Evolutionary conservation across 2,329 filamentous ascomycete genomes (phyloP), one percentile per base, ranked within the genome.

Genomic region (Hypoxylon sp.): DNA sequence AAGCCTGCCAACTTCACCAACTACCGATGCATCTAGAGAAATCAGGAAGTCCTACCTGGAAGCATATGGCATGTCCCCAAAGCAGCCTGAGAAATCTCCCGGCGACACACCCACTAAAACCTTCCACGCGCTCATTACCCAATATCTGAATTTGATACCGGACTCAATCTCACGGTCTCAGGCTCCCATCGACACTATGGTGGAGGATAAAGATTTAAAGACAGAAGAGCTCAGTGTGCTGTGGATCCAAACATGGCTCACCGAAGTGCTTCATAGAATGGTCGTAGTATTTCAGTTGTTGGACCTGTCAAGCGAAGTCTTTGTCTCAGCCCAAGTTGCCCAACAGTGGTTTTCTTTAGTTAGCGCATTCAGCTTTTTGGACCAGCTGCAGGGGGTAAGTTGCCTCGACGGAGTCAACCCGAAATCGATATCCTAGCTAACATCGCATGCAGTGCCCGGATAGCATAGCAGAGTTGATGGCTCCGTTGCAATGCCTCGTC

Each of bases 281-380:
- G 90, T 93, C 53, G 84, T 94, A 14, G 81, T 94, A 24, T 92
- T 94, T 73, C 86, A 93, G 71, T 84, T 92, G 19, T 80, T 94
- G 35, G 90, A 92, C 70, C 81, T 87, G 51, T 85, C 86, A 55
- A 78, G 83, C 39, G 81, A 81, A 17, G 79, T 84, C 51, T 87
- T 92, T 73, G 83, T 89, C 11, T 83, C 88, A 14, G 84, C 87
- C 17, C 82, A 85, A 13, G 79, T 90, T 5, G 84, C 94, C 17
- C 82, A 88, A 42, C 84, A 87, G 70, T 97, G 94, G 94, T 94
- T 94, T 73, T 82, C 85, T n/a, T 81, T 94, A 54, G 90, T 94
- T 84, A 83, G 86, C 46, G 83, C 87, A 13, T 90, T 88, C 74
- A 82, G 81, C 55, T 97, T 97, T 76, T 86, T 98, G 70, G 87